A percentile compares a stretch with the other conserved stretches of the same genome.
Evolutionary conservation across 257 asterid genomes (phyloP).

Genomic region (Echites panduratus): DNA sequence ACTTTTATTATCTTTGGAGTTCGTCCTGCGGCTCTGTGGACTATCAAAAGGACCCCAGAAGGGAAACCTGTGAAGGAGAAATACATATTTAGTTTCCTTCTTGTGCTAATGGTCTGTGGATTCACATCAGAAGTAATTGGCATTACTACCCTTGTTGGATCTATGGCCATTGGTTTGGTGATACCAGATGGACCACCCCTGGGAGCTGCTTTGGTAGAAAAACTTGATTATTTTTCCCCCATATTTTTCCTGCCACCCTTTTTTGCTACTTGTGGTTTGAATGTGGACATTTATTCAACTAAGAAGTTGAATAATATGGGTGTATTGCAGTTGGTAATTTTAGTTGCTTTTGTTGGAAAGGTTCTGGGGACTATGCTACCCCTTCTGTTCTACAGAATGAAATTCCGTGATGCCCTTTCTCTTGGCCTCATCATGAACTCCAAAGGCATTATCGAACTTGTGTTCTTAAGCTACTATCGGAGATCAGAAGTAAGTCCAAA

Average conservation of each 20-base stretch:
- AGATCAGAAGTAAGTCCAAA: slow-evolving; percentile 33
- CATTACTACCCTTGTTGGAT: slow-evolving; percentile 40
- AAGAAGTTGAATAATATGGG: slow-evolving; percentile 37
- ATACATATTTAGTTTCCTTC: slow-evolving; percentile 31
- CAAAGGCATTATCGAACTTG: slow-evolving; percentile 69
- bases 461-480: slow-evolving; percentile 40
- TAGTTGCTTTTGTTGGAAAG: slow-evolving; percentile 58
- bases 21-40: slow-evolving; percentile 64
- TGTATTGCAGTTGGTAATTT: slow-evolving; percentile 43
- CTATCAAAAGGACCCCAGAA: slow-evolving; percentile 46
- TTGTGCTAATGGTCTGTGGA: slow-evolving; percentile 34
- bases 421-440: slow-evolving; percentile 69
- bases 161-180: slow-evolving; percentile 46
- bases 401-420: slow-evolving; percentile 59
- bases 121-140: slow-evolving; percentile 53
- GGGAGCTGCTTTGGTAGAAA: slow-evolving; percentile 55
- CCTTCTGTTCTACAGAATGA: slow-evolving; percentile 49
- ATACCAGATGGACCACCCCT: slow-evolving; percentile 67
- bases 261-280: slow-evolving; percentile 50
- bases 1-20: slow-evolving; percentile 29
- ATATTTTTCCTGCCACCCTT: slow-evolving; percentile 48
- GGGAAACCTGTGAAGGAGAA: slow-evolving; percentile 47
- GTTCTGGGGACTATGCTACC: slow-evolving; percentile 53
- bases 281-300: slow-evolving; percentile 40
- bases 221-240: slow-evolving; percentile 56